Conservation (phyloP, 1,284 basidiomycete genomes). For the Ceratorhiza oryzae-sativae region DNA sequence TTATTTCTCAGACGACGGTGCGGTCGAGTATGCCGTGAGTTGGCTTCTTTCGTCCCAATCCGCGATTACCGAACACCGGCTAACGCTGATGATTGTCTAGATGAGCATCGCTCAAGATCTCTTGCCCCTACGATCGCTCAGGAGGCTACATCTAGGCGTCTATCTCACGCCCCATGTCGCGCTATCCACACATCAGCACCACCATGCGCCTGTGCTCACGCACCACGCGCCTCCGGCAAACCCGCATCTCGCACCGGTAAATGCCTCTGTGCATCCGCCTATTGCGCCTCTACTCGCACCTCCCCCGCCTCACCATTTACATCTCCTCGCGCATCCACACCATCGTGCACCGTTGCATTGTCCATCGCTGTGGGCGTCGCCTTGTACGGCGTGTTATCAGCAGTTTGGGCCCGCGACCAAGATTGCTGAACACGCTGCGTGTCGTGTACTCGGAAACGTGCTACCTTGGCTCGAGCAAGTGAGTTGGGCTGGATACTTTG, state of each 20-base stretch:
- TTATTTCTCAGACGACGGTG: slow-evolving; percentile 33
- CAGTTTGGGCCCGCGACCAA: slow-evolving; percentile 30
- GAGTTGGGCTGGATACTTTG: slow-evolving; percentile 37
- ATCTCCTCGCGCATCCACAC: slow-evolving; percentile 42
- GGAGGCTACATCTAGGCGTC: slow-evolving; percentile 23
- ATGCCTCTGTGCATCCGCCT: background rate
- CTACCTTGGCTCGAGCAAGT: slow-evolving; percentile 19
- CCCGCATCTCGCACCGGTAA: background rate
- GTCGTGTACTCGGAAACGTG: background rate
- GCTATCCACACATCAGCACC: slow-evolving; percentile 24
- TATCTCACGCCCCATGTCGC: slow-evolving; percentile 32
- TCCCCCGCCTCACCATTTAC: slow-evolving; percentile 42
- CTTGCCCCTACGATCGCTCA: slow-evolving; percentile 11
- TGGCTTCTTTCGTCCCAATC: background rate
- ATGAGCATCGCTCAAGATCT: slow-evolving; percentile 34
- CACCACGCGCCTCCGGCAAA: background rate
- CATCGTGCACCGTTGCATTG: slow-evolving; percentile 19
- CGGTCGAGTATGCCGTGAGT: slow-evolving; percentile 35
- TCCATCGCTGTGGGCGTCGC: slow-evolving; percentile 43
- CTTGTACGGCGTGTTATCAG: slow-evolving; percentile 9
- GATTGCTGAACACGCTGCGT: slow-evolving; percentile 25
- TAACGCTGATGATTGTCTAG: background rate
- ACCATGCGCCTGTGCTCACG: background rate
- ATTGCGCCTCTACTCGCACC: slow-evolving; percentile 15
- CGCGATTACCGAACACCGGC: slow-evolving; percentile 1